Base-by-base conservation (phyloP, 1,139 yeast species). In the Saccharomyces hybrid region DNA sequence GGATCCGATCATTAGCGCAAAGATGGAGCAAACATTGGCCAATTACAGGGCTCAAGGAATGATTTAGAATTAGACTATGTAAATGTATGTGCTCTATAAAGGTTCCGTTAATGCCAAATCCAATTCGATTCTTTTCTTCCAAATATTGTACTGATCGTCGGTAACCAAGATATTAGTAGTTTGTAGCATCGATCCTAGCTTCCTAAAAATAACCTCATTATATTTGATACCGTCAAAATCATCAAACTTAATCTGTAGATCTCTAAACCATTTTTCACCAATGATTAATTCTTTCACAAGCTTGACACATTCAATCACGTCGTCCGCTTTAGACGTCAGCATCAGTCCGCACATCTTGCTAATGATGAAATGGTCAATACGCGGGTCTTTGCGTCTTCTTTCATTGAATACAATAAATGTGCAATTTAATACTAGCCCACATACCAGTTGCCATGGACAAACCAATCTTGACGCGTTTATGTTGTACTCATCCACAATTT, bases 361-460 rank as follows among this genome's bases (percentile, higher is more conserved):
- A 54, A 79, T 70, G 14, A 82, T 75, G 38, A 75, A 71, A 6
- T 77, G 68, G 55, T 75, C 78, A 27, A 80, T 75, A 1, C 86
- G 82, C 8, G 83, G 73, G 52, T 75, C 78, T 9, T 71, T 65
- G 8, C 71, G 66, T 16, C 84, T 69, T 29, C 75, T 65, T 26
- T 73, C 73, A 57, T 79, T 77, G 64, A 83, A 82, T 42, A 84
- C 75, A 12, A 84, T 72, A 12, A 75, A 71, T 53, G 81, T 83
- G 12, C 84, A 83, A 5, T 84, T 78, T 47, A 84, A 75, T 0
- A 84, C 75, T 58, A 85, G 67, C 0, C 90, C 91, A 66, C 88
- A 83, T 0, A 85, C 80, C 29, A 85, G 67, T 14, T 83, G 80
- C 88, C 90, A 85, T 48, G 84, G 85, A 55, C 79, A 81, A 51